Conservation (phyloP, 2,329 filamentous ascomycete species). For the Penicillium sp. region DNA sequence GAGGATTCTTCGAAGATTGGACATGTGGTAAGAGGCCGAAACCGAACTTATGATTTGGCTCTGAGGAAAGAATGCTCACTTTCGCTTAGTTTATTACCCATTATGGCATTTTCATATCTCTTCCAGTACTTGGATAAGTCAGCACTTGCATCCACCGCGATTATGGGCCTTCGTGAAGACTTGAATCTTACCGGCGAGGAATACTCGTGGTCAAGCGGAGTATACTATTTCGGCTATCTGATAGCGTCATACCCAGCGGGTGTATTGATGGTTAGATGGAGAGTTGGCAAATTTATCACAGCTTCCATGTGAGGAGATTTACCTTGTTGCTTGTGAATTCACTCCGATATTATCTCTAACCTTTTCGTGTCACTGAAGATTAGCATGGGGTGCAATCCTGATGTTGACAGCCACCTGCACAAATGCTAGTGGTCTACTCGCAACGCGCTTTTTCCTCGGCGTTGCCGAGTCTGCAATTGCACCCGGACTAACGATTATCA, state of each 20-base stretch:
- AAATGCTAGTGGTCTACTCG: not conserved
- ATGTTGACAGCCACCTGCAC: not conserved
- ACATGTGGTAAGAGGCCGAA: not conserved
- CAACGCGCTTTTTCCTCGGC: not conserved
- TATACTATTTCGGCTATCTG: not conserved
- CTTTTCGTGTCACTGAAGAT: not conserved
- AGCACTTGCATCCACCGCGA: not conserved
- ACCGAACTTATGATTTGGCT: too few relatives aligned
- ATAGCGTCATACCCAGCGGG: not conserved
- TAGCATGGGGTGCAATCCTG: not conserved
- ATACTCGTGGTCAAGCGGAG: not conserved
- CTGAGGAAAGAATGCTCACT: not conserved
- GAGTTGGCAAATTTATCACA: not conserved
- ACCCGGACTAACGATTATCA: not conserved
- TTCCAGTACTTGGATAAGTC: not conserved
- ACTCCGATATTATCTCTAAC: not conserved
- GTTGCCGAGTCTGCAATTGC: not conserved
- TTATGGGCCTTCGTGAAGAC: not conserved
- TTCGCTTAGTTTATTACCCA: not conserved
- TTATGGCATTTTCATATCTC: not conserved
- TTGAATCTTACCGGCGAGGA: not conserved
- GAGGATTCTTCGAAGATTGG: not conserved
- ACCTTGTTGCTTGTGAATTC: not conserved
- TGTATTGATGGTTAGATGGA: not conserved
- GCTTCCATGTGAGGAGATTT: not conserved